phyloP scores from a whole-genome alignment of 2,329 filamentous ascomycete genomes.

The Phialophora expanda region DNA sequence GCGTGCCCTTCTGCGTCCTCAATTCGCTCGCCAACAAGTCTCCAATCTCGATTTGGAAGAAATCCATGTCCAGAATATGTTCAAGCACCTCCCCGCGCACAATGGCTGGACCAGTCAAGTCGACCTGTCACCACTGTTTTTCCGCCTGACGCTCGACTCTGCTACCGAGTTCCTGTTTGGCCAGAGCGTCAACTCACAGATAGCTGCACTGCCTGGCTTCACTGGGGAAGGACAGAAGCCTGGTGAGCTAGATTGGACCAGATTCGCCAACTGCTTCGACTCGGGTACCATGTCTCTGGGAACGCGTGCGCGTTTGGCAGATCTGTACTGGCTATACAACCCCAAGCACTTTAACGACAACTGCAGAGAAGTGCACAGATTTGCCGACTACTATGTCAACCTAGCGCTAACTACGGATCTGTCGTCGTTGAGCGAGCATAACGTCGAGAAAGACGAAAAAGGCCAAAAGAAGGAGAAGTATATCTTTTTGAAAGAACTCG shows the following conservation, averaged over 20 bases:
- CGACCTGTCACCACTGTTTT: slow-evolving; percentile 57
- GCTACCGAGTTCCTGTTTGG: slow-evolving; percentile 87
- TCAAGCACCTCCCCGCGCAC: slow-evolving; percentile 68
- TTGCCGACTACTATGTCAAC: slow-evolving; percentile 57
- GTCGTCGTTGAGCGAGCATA: slow-evolving; percentile 40
- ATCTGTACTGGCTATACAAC: slow-evolving; percentile 48
- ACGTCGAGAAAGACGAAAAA: slow-evolving; percentile 38
- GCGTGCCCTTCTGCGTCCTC: slow-evolving; percentile 80
- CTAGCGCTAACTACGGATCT: slow-evolving; percentile 43
- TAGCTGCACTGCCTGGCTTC: slow-evolving; percentile 50
- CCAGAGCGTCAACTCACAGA: slow-evolving; percentile 67
- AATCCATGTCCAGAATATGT: slow-evolving; percentile 74
- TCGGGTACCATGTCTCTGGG: slow-evolving; percentile 40
- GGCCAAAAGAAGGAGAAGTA: slow-evolving; percentile 46
- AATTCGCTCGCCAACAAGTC: slow-evolving; percentile 84
- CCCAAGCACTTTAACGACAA: slow-evolving; percentile 50
- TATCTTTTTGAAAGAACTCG: slow-evolving; percentile 57
- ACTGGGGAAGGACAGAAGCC: slow-evolving; percentile 72
- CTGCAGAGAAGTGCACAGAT: slow-evolving; percentile 51
- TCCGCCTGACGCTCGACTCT: slow-evolving; percentile 73
- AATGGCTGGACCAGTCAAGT: slow-evolving; percentile 58
- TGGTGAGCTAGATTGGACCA: slow-evolving; percentile 59
- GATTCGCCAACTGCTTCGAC: slow-evolving; percentile 48
- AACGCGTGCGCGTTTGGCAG: slow-evolving; percentile 42
- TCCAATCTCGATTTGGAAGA: slow-evolving; percentile 84